phyloP scores from a whole-genome alignment of 495 filamentous ascomycete species.

The Aspergillus funiculosus region DNA sequence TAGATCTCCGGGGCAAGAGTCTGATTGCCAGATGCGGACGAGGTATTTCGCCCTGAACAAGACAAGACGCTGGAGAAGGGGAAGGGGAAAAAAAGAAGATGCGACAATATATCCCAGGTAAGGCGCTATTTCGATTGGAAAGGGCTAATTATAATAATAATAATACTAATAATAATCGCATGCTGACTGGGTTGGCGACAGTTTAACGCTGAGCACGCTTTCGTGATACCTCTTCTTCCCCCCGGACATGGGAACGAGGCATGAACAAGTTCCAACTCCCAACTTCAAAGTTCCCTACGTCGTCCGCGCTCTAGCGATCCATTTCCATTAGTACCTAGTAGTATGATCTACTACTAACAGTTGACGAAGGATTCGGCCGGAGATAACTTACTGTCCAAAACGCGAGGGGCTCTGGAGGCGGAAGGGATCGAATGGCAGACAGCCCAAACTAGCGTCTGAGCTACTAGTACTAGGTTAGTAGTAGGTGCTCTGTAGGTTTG shows the following conservation, averaged over 20 bases:
- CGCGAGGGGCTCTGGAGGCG: neutral
- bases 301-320: too few relatives aligned
- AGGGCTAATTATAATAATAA: neutral
- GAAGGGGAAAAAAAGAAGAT: too few relatives aligned
- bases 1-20: constrained; percentile 4
- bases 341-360: too few relatives aligned
- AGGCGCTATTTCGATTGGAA: too few relatives aligned
- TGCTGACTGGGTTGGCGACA: neutral
- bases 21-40: neutral
- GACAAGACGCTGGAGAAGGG: too few relatives aligned
- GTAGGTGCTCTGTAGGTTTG: neutral
- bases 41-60: neutral
- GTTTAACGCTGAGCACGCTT: neutral
- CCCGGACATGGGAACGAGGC: neutral
- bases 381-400: neutral
- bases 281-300: too few relatives aligned
- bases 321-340: too few relatives aligned
- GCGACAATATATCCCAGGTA: too few relatives aligned
- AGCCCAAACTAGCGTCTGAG: too few relatives aligned
- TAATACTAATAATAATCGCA: neutral
- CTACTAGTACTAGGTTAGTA: neutral
- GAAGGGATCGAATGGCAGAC: neutral
- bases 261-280: too few relatives aligned
- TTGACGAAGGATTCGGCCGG: neutral
- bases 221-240: too few relatives aligned